Evolutionary conservation across 768 basidiomycete genomes (phyloP), one percentile per base, ranked within the genome.

Genomic region (Suillus spraguei): DNA sequence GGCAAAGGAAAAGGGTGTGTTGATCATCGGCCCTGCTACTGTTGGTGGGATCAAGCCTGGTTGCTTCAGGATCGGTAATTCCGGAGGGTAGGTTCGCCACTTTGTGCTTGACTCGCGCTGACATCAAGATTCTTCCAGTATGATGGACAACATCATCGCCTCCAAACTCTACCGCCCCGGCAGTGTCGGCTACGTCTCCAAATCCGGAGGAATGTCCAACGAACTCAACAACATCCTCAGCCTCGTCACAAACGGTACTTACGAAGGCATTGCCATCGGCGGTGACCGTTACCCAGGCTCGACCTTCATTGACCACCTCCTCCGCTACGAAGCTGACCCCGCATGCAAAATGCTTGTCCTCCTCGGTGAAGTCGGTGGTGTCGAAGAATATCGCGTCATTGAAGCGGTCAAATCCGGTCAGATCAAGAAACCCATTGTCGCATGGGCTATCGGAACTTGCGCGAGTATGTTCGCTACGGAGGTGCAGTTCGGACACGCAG

Each of bases 141-240:
- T 99, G 97, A 97, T 98, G 96, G 97, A 99, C 84, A 99, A 99
- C 84, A 96, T 99, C 81, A 97, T 98, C 74, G 82, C 96, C 8
- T 97, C 95, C 66, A 99, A 98, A 84, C 91, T 99, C 66, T 99
- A 98, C 87, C 95, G 96, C 72, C 82, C 95, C 33, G 97, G 97
- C 62, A 95, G 95, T 14, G 93, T 99, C 70, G 97, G 96, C 72
- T 99, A 99, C 78, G 97, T 99, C 74, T 97, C 95, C 78, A 99
- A 99, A 82, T 98, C 96, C 9, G 97, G 97, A 69, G 97, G 97
- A 78, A 99, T 99, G 97, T 99, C 97, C 72, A 99, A 99, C 83
- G 97, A 99, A 80, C 83, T 99, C 72, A 99, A 99, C 91, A 99
- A 98, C 84, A 99, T 99, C 77, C 89, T 99, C 66, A 95, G 95